Base-by-base conservation (phyloP, 257 asterid genomes). In the Lycium ferocissimum region DNA sequence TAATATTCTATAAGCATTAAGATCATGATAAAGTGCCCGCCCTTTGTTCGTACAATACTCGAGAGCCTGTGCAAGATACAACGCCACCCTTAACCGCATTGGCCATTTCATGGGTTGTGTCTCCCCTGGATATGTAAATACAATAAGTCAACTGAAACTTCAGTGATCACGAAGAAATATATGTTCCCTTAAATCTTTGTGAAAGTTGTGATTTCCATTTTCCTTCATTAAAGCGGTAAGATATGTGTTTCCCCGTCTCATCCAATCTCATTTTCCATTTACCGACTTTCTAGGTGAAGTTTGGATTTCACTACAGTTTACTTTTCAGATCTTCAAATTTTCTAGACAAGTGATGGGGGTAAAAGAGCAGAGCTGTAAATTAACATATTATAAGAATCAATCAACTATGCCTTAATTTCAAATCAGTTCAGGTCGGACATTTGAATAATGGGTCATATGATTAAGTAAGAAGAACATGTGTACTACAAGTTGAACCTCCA, bases 101-200 rank as follows among this genome's bases (percentile, higher is more conserved):
- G 98, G 95, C 98, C 99, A 96, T 90, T 94, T 93, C 98, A 96
- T 93, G 38, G 99, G 98, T 84, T 96, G 98, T 84, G 98, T 47
- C 85, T 96, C 99, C 99, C 99, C 99, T 96, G 88, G 83, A 80
- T 83, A 88, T 76, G 65, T 53, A 53, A 76, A 53, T 53, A 76
- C 45, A 54, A 76, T 14, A 76, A 51, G 49, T 76, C 82, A 76
- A 76, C 45, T 51, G 43, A 15, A 76, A 51, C 40, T 76, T 76
- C 65, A 53, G 15, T 10, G 6, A 76, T 76, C 82, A 51, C 26
- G 4, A 76, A 14, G 82, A 75, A 47, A 75, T 14, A 26, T 53
- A 51, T 51, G n/a, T 49, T 51, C 61, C 7, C 43, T 49, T 51
- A 22, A 18, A 12, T 51, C 14, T 76, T 51, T 2, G 12, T 2